A percentile compares a stretch with the other conserved stretches of the same genome.
phyloP scores from a whole-genome alignment of 768 basidiomycete species.

The Lanmaoa rubissima region DNA sequence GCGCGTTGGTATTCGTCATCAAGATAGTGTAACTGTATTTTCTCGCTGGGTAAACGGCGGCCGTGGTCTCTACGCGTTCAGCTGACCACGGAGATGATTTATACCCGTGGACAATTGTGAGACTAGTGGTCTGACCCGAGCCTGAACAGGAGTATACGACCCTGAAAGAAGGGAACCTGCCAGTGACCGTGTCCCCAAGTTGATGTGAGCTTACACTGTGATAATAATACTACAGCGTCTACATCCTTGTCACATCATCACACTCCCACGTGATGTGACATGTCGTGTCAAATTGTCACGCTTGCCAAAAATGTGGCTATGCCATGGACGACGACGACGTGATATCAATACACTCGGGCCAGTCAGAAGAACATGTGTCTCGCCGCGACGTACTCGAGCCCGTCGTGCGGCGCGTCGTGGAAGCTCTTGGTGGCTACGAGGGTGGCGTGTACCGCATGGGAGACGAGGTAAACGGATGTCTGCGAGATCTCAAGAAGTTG shows the following conservation, averaged over 20 bases:
- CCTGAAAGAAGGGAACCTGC: neutral
- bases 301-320: neutral
- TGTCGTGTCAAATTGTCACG: slow-evolving; percentile 24
- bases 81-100: slow-evolving; percentile 16
- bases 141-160: slow-evolving; percentile 1
- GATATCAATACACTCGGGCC: slow-evolving; percentile 33
- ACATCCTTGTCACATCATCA: neutral
- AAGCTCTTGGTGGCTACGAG: slow-evolving; percentile 78
- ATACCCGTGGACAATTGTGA: slow-evolving; percentile 9
- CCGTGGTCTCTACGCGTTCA: neutral
- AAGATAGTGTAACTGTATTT: slow-evolving; percentile 1
- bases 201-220: too few species aligned
- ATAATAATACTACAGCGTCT: too few species aligned
- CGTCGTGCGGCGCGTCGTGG: slow-evolving; percentile 70
- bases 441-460: slow-evolving; percentile 67
- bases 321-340: slow-evolving; percentile 34
- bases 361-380: slow-evolving; percentile 33
- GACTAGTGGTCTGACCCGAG: neutral
- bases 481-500: slow-evolving; percentile 92
- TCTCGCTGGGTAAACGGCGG: neutral
- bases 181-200: neutral
- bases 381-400: slow-evolving; percentile 61
- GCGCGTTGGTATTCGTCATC: neutral
- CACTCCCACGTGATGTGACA: slow-evolving; percentile 29
- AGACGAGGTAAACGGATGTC: slow-evolving; percentile 77